A percentile compares a stretch with the other conserved stretches of the same genome.
These are phyloP conservation scores for Aureobasidium namibiae DNA, from an alignment of 2,329 filamentous ascomycete species.

Conservation along the genomic window DNA sequence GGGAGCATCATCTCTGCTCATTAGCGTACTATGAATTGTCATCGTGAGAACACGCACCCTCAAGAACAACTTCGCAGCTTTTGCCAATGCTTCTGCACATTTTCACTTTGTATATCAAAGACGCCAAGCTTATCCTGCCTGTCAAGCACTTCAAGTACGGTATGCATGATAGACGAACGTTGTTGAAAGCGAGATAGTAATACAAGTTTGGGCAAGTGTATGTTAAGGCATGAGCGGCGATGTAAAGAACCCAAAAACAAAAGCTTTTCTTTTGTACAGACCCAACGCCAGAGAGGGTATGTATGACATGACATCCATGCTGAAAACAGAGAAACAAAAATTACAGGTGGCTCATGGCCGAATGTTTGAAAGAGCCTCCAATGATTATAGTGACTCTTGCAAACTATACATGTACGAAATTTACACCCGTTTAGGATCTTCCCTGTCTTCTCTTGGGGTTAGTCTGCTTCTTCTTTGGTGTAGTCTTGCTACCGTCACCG, in stretches of 20 bases:
- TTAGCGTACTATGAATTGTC: no score
- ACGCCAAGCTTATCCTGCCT: background rate
- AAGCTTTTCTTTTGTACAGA: conserved; percentile 12
- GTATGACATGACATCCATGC: background rate
- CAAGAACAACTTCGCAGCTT: no score
- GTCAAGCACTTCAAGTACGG: no score
- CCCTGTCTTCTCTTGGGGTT: conserved; percentile 34
- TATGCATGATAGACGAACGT: no score
- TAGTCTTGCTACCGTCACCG: conserved; percentile 44
- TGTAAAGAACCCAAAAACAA: background rate
- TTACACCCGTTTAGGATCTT: background rate
- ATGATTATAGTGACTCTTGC: background rate
- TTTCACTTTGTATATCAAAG: no score
- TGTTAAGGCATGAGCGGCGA: conserved; percentile 5
- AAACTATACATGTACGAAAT: background rate
- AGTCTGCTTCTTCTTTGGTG: conserved; percentile 36
- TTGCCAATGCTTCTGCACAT: no score
- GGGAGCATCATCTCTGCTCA: no score
- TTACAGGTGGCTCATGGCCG: background rate
- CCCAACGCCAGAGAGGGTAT: conserved; percentile 11
- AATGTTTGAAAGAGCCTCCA: background rate
- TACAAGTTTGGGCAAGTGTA: background rate
- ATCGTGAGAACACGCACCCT: no score
- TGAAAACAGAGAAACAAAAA: background rate
- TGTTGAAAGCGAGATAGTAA: background rate